These are phyloP conservation scores for Candida ficus DNA, from an alignment of 805 yeast genomes.

Conservation along the genomic window DNA sequence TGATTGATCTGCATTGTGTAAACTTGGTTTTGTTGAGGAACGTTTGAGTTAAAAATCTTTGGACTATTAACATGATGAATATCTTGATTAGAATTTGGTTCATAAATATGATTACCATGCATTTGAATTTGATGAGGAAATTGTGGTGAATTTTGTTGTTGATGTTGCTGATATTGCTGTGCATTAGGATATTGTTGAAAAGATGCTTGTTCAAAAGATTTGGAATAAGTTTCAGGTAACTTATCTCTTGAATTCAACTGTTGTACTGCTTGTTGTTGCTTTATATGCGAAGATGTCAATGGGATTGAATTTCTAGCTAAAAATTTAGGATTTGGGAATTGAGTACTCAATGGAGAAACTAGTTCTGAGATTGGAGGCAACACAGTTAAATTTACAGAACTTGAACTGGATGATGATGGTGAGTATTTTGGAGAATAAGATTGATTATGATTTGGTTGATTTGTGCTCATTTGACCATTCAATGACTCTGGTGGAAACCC, in stretches of 20 bases:
- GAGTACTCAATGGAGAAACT: slow-evolving; percentile 2
- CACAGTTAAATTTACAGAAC: background rate
- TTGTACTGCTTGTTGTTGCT: background rate
- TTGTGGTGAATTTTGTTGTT: background rate
- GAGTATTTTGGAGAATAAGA: too few relatives aligned
- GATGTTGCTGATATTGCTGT: background rate
- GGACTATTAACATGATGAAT: background rate
- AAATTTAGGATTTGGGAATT: background rate
- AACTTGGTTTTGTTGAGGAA: background rate
- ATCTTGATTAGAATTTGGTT: background rate
- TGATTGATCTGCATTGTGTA: background rate
- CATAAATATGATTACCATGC: background rate
- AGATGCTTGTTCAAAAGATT: too few relatives aligned
- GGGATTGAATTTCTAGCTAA: too few relatives aligned
- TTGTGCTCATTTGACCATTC: too few relatives aligned
- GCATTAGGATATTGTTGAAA: too few relatives aligned
- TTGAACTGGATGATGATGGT: too few relatives aligned
- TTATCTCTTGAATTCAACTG: too few relatives aligned
- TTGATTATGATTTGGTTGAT: too few relatives aligned
- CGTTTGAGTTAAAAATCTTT: background rate
- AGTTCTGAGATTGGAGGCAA: slow-evolving; percentile 12
- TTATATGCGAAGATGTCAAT: too few relatives aligned
- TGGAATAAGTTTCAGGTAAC: too few relatives aligned
- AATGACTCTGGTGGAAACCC: too few relatives aligned
- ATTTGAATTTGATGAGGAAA: background rate